Base-by-base conservation (phyloP, 306 rosid species). In the Prunus mongolica region DNA sequence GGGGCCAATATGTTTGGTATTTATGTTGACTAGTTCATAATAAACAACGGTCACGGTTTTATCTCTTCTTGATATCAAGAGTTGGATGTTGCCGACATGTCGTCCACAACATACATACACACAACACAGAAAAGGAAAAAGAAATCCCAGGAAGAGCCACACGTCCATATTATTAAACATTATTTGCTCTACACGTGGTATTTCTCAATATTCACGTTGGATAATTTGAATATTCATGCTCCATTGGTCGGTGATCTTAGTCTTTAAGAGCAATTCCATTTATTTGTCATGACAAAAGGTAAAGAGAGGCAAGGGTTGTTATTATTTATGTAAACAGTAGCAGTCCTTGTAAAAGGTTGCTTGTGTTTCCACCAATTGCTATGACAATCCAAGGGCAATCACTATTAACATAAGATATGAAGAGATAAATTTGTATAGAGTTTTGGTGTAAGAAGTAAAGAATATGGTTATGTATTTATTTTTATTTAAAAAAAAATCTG, bases 301-400 rank as follows among this genome's bases (percentile, higher is more conserved):
- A 28, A 28, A 4, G 6, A 1, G 34, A 32, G 34, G 6, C 0
- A 32, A 32, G 0, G 1, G 32, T 3, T 30, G 6, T 30, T 30
- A 4, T 1, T 30, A 4, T 30, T 30, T 0, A 30, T 0, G 0
- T 30, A 6, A 30, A 4, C 4, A 30, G 34, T 30, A 0, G 34
- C 0, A 32, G 34, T 0, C 0, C 0, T 32, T 32, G 0, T 1
- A 32, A 32, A 32, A 32, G 6, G 0, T 0, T 32, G 4, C 0
- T 32, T 32, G 6, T 32, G 6, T 32, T 32, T 32, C 1, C 1
- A 32, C 34, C 1, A 0, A 32, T 32, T 32, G 34, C 0, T 1
- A 4, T 32, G 4, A 4, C 32, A 28, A 28, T 0, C 32, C 0
- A 28, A 28, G 4, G 34, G 0, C 34, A 32, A 32, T 6, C 0